These are phyloP conservation scores for Lycium barbarum DNA, from an alignment of 257 asterid genomes.

Conservation along the genomic window DNA sequence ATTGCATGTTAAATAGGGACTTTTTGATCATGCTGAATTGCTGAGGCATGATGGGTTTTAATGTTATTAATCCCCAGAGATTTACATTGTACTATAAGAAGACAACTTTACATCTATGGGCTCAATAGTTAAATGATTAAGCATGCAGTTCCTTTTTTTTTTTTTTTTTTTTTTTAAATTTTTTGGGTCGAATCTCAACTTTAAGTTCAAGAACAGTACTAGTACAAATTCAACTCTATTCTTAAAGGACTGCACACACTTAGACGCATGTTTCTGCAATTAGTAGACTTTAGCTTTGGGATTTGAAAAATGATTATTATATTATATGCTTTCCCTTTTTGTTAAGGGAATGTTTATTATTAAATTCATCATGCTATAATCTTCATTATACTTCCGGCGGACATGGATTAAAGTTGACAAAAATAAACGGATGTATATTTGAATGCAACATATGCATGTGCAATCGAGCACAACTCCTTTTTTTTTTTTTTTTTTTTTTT, in stretches of 20 bases:
- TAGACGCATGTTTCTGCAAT: slow-evolving; percentile 29
- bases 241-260: slow-evolving; percentile 31
- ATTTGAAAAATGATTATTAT: slow-evolving; percentile 36
- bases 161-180: not conserved
- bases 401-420: not conserved
- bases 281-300: slow-evolving; percentile 33
- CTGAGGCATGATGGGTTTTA: slow-evolving; percentile 29
- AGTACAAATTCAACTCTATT: slow-evolving; percentile 5
- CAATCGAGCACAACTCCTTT: not conserved
- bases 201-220: not conserved
- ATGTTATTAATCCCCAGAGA: slow-evolving; percentile 12
- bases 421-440: not conserved
- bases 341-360: not conserved
- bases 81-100: not conserved
- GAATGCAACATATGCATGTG: not conserved
- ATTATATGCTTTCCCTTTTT: not conserved
- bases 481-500: too few relatives aligned
- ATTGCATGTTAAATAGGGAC: not conserved
- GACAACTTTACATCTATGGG: slow-evolving; percentile 12
- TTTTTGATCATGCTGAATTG: not conserved
- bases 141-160: not conserved
- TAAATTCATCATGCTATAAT: slow-evolving; percentile 1
- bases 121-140: slow-evolving; percentile 26
- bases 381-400: slow-evolving; percentile 16
- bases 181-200: not conserved